Evolutionary conservation across 257 asterid species (phyloP).

Genomic region (Craterostigma plantagineum): DNA sequence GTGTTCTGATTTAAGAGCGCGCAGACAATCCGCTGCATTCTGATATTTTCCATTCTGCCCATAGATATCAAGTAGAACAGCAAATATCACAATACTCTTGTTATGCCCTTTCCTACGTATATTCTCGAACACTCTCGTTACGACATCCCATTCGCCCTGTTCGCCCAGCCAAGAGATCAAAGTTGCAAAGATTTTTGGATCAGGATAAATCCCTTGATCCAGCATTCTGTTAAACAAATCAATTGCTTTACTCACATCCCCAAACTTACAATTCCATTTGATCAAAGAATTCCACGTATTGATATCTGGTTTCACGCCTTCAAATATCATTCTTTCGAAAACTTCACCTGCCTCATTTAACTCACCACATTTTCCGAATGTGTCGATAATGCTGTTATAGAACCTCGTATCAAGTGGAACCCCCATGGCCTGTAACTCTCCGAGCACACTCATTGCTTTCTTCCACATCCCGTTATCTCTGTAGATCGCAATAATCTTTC

Average conservation of each 20-base stretch:
- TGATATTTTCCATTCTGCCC: constrained; percentile 67
- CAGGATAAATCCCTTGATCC: constrained; percentile 68
- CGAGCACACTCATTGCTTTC: constrained; percentile 56
- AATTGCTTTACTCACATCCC: constrained; percentile 41
- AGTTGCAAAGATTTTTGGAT: constrained; percentile 59
- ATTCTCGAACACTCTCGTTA: constrained; percentile 32
- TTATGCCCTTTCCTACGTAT: constrained; percentile 52
- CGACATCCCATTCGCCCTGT: constrained; percentile 58
- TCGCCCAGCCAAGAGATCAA: constrained; percentile 59
- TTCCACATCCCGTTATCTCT: constrained; percentile 96
- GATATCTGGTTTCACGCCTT: constrained; percentile 48
- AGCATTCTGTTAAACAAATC: constrained; percentile 55
- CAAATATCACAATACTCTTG: constrained; percentile 57
- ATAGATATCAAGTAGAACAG: constrained; percentile 61
- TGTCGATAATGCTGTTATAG: constrained; percentile 68
- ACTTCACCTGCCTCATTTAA: constrained; percentile 48
- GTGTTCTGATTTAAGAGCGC: constrained; percentile 51
- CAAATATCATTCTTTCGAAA: constrained; percentile 53
- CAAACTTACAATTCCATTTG: constrained; percentile 62
- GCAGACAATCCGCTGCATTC: constrained; percentile 47
- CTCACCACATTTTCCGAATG: constrained; percentile 71
- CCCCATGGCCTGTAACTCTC: constrained; percentile 50
- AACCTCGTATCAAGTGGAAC: constrained; percentile 38
- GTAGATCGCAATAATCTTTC: constrained; percentile 64
- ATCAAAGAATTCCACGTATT: constrained; percentile 80